Conservation (phyloP, 345 rosid species). For the Microthlaspi erraticum region DNA sequence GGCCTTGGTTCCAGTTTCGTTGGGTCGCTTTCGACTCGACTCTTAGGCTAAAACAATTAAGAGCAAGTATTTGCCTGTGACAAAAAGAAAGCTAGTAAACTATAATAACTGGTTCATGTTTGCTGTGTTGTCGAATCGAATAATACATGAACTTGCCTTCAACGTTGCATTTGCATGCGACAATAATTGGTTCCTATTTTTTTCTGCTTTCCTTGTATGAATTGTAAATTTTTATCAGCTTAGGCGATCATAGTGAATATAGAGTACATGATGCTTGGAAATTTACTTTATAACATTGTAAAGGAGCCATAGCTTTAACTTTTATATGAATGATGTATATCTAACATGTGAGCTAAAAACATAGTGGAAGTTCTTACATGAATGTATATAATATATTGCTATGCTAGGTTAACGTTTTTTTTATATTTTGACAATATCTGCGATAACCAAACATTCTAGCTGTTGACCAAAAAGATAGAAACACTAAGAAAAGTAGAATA, state of each 20-base stretch:
- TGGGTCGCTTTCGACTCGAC: no score
- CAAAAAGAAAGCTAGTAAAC: no score
- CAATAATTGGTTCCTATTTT: neutral
- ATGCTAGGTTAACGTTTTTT: neutral
- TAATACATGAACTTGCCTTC: no score
- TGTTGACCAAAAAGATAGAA: constrained; percentile 1
- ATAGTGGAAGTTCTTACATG: neutral
- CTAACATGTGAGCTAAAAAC: neutral
- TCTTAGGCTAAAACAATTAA: no score
- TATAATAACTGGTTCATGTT: no score
- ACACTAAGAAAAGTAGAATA: neutral
- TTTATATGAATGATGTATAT: neutral
- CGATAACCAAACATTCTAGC: neutral
- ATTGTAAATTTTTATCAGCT: neutral
- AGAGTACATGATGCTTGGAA: neutral
- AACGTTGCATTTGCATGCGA: no score
- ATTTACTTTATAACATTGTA: neutral
- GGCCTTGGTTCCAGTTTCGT: no score
- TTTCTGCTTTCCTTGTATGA: constrained; percentile 4
- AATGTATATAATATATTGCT: neutral
- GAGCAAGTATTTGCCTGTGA: no score
- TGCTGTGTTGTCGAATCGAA: no score
- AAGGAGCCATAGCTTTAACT: neutral
- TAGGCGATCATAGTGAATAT: neutral
- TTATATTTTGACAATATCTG: neutral